Conservation (phyloP, 345 rosid species). For the Anastatica hierochuntica region DNA sequence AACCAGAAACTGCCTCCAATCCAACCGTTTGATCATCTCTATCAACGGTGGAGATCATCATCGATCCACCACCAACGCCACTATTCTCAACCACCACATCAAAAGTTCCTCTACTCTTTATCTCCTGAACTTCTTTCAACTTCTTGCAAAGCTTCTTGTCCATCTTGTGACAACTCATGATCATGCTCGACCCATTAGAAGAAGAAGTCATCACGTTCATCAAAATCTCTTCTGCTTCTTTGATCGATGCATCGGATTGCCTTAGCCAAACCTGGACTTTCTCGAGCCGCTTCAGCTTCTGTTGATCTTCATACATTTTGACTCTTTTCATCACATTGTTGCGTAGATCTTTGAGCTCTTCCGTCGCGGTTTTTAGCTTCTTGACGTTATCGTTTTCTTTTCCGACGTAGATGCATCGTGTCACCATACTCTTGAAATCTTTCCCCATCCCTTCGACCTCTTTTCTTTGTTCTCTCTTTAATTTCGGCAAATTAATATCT, state of each 20-base stretch:
- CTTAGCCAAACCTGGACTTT: constrained; percentile 27
- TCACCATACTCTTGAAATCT: constrained; percentile 29
- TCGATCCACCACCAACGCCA: constrained; percentile 14
- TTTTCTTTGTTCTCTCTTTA: neutral
- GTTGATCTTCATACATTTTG: constrained; percentile 26
- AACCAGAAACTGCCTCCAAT: constrained; percentile 21
- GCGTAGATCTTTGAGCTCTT: constrained; percentile 23
- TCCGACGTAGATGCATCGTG: constrained; percentile 28
- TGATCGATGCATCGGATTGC: constrained; percentile 16
- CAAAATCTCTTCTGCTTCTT: constrained; percentile 23
- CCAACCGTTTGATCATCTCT: constrained; percentile 28
- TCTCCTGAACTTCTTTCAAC: constrained; percentile 17
- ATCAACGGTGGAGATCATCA: constrained; percentile 16
- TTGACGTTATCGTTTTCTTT: constrained; percentile 21
- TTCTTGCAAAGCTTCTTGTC: constrained; percentile 21
- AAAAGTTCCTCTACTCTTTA: constrained; percentile 23
- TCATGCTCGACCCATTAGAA: constrained; percentile 11
- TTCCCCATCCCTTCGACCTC: constrained; percentile 16
- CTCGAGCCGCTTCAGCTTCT: constrained; percentile 16
- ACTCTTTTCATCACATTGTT: constrained; percentile 18
- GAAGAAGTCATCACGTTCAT: constrained; percentile 16
- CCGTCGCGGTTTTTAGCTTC: constrained; percentile 16
- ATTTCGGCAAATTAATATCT: neutral
- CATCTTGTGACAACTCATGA: constrained; percentile 12
- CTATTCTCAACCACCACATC: constrained; percentile 23